Evolutionary conservation across 1,284 basidiomycete genomes (phyloP).

Genomic region (Ustilago shanxiensis): DNA sequence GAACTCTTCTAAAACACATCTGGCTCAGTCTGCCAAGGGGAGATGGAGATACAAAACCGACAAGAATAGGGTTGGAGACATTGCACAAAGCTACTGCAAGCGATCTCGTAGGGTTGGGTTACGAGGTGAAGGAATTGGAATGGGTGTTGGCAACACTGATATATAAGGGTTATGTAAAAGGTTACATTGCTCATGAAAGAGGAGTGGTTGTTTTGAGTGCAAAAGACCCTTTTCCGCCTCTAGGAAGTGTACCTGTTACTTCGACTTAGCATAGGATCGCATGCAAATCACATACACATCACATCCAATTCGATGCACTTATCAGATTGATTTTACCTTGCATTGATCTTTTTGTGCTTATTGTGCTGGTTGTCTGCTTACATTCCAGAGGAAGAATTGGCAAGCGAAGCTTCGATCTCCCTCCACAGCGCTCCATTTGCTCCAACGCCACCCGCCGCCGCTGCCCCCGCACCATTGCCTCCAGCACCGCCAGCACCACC

Average conservation of each 20-base stretch:
- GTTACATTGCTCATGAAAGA: constrained; percentile 95
- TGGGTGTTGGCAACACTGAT: constrained; percentile 92
- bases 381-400: constrained; percentile 62
- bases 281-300: not conserved
- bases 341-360: too few relatives aligned
- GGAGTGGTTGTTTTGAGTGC: constrained; percentile 90
- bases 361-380: too few relatives aligned
- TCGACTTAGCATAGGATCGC: constrained; percentile 15
- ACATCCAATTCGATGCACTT: constrained; percentile 59
- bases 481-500: constrained; percentile 7
- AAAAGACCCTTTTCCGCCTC: constrained; percentile 81
- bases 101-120: constrained; percentile 48
- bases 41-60: constrained; percentile 6
- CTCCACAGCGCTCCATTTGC: constrained; percentile 36
- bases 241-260: constrained; percentile 17
- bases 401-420: constrained; percentile 34
- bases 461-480: constrained; percentile 15
- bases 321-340: too few relatives aligned
- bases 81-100: constrained; percentile 44
- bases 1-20: constrained; percentile 87
- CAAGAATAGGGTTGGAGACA: constrained; percentile 41
- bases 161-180: constrained; percentile 88
- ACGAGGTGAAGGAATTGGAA: constrained; percentile 83
- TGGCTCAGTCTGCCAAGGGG: constrained; percentile 72
- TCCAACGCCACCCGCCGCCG: constrained; percentile 4